Base-by-base conservation (phyloP, 768 basidiomycete genomes). In the Auricularia heimuer region DNA sequence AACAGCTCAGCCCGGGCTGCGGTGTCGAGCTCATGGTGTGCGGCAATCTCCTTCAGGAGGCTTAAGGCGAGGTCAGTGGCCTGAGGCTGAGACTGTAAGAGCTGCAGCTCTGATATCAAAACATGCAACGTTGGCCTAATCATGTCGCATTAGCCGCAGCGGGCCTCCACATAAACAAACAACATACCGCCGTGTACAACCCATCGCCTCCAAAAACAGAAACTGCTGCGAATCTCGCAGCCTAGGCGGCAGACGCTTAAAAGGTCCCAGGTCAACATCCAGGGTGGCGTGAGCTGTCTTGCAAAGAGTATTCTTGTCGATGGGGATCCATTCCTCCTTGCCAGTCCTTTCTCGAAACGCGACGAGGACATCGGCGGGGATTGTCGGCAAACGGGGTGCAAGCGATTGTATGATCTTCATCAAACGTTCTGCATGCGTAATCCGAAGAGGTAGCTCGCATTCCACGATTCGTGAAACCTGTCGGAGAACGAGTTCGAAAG, bases 1-100 rank as follows among this genome's bases (percentile, higher is more conserved):
- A 24, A 73, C 73, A 65, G 69, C 18, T 51, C 47, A 11, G 47
- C 47, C 11, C 47, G 47, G 6, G 47, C 47, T 18, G 47, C 47
- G 47, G 16, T 6, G 16, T 51, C 47, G 16, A 51, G 47, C 6
- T 51, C 18, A 51, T 51, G 47, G 21, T 51, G 16, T 6, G 6
- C 16, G 11, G 21, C 47, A 18, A 51, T 51, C 47, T 51, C 47
- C 47, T 51, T 51, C 18, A 51, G 47, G 18, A 51, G 4, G 18
- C 6, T 6, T 51, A 51, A 6, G 18, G 16, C 16, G 16, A 51
- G 18, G 39, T 42, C 39, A 14, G 18, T 6, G 18, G 11, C 14
- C 18, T 51, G 47, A 16, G 21, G 11, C 47, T 16, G 47, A 51
- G 2, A 18, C 47, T 18, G 10, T 4, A 51, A 10, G 47, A 21